These are phyloP conservation scores for Vigna mungo DNA, from an alignment of 306 rosid genomes.

Conservation along the genomic window DNA sequence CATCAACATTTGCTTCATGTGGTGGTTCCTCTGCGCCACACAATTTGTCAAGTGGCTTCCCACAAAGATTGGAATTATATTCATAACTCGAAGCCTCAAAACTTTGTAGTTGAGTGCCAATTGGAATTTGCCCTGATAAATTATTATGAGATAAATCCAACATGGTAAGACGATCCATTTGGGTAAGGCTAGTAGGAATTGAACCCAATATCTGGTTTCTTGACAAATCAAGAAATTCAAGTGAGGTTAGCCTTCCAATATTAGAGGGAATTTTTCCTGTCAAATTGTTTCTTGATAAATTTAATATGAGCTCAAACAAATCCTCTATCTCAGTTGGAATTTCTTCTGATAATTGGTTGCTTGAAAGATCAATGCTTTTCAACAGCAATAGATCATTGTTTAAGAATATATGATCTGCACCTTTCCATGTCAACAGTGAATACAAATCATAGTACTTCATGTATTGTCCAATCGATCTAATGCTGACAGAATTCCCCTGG, in stretches of 20 bases:
- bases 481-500: too few species aligned
- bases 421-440: too few species aligned
- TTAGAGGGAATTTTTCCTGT: not conserved
- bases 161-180: not conserved
- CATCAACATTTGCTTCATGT: not conserved
- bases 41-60: not conserved
- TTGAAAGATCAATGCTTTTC: conserved; percentile 28
- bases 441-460: too few species aligned
- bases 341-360: conserved; percentile 21
- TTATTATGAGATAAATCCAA: too few species aligned
- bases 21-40: not conserved
- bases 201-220: not conserved
- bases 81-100: too few species aligned
- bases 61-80: too few species aligned
- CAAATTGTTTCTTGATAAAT: conserved; percentile 34
- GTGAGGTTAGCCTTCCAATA: not conserved
- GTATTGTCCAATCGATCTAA: too few species aligned
- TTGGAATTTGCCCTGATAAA: too few species aligned
- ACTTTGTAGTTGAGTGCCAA: too few species aligned
- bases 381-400: too few species aligned
- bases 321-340: conserved; percentile 7
- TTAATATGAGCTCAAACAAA: not conserved
- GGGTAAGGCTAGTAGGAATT: not conserved
- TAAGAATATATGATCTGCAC: too few species aligned
- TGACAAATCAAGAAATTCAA: not conserved